Base-by-base conservation (phyloP, 345 rosid genomes). In the Arabidopsis thaliana region DNA sequence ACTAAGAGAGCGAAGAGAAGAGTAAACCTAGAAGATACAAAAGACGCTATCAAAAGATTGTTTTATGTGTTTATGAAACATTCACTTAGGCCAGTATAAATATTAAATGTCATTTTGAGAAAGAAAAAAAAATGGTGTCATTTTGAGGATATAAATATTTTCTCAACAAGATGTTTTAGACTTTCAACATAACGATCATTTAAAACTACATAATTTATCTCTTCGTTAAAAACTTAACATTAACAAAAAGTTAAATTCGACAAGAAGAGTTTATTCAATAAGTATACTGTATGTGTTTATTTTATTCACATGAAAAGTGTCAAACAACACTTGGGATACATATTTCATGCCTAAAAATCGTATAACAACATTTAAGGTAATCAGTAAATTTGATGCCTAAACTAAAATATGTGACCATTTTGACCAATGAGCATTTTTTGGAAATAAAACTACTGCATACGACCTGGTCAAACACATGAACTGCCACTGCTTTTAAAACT, bases 391-490 rank as follows among this genome's bases (percentile, higher is more conserved):
- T 28, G 32, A 60, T 38, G 41, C 52, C 49, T 38, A 38, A 50
- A 38, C 49, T 38, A 38, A 50, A 38, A 37, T 23, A 49, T 28
- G 49, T 51, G 22, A 59, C 48, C 46, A 34, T 13, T 20, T 72
- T 62, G 69, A 51, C 62, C 24, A 36, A 0, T 62, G 53, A 30
- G 6, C 16, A 63, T 33, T 4, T 38, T 24, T 71, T 36, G 32
- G 22, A 61, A 50, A 36, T 2, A 37, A n/a, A 49, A 16, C 20
- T n/a, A 71, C 59, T 60, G 11, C 67, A 46, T 16, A 58, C 45
- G 48, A 37, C 23, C 52, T 51, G 23, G 61, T 61, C 76, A 69
- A 50, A 61, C 44, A 28, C 14, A 52, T 40, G 14, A 51, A 72
- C 34, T 62, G 30, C 32, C 23, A 37, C 57, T 33, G 16, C 45